Base-by-base conservation (phyloP, 129 eudicot species). In the Flaveria robusta region DNA sequence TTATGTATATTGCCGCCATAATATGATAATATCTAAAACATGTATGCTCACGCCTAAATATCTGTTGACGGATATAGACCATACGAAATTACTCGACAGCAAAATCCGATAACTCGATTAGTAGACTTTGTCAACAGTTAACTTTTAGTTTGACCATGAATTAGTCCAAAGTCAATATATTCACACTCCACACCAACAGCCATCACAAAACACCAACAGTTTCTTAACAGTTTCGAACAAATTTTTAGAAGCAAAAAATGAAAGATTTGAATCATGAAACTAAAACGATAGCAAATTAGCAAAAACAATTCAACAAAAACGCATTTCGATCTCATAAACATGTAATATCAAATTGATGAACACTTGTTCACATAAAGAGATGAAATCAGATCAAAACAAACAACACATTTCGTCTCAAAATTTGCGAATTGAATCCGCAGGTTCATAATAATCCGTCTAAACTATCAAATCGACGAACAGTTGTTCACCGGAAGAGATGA, bases 301-400 rank as follows among this genome's bases (percentile, higher is more conserved):
- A 43, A 63, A 63, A 64, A 18, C 39, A 63, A 26, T 63, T 46
- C 64, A 66, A 51, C 67, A 51, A 34, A 66, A 12, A 34, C 39
- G 16, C 80, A 66, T 76, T 66, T 76, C 66, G 4, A 52, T 22
- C 41, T 76, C 67, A 76, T n/a, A 76, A 76, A 76, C 23, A 66
- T 76, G 66, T 64, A 29, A 47, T 34, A 34, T 34, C 7, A 34
- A 34, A 34, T 5, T 34, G 39, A 34, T 34, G 39, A 34, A 34
- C 7, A 34, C 7, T 5, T 34, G 39, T 5, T 34, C 39, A 34
- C 39, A 5, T 34, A 7, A 34, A 34, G 39, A 34, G 39, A 34
- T 5, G 39, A 34, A 34, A 34, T 34, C 39, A 34, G 39, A 34
- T 29, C 72, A 64, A 75, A 77, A 52, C 68, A 67, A 39, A 77